Evolutionary conservation across 2,329 filamentous ascomycete species (phyloP), one percentile per base, ranked within the genome.

Genomic region (Parastagonospora avenae): DNA sequence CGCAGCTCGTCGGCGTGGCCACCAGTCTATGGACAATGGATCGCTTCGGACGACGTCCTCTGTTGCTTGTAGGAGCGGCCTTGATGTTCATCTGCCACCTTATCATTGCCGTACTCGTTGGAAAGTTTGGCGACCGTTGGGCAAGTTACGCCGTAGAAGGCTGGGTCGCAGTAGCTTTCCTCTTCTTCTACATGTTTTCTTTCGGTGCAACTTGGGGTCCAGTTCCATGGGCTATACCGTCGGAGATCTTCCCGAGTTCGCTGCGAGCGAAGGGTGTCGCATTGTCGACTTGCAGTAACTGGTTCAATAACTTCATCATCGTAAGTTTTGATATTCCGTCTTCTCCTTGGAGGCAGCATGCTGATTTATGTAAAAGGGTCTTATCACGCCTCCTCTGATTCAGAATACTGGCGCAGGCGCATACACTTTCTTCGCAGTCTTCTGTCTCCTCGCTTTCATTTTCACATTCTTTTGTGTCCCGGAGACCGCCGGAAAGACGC

Each of bases 341-440:
- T 32, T 30, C 15, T 41, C 19, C 5, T 24, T 24, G 5, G 19
- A 24, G 19, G 19, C 19, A 24, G 19, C 19, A 24, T 24, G 19
- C 19, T 24, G 19, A 24, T 3, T 24, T 24, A n/a, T 3, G 77
- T 45, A 31, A 10, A 29, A 70, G 66, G 85, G 87, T 31, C 80
- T 89, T 61, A 81, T 88, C 27, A 88, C 85, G 0, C 87, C 86
- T 0, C 80, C 85, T 1, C 79, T 89, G 31, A 81, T 89, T 16
- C 73, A 82, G 52, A 81, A 82, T 46, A 86, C 77, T 0, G 77
- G 77, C 1, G 80, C 73, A 56, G 79, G 79, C 4, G 69, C 69
- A 0, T 74, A 73, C 40, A 63, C 63, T 2, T 74, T 75, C 50
- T 75, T 74, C 57, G 72, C 69, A 8, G 62, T 70, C n/a, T 72